Evolutionary conservation across 768 basidiomycete genomes (phyloP).

Genomic region (Collybia sp.): DNA sequence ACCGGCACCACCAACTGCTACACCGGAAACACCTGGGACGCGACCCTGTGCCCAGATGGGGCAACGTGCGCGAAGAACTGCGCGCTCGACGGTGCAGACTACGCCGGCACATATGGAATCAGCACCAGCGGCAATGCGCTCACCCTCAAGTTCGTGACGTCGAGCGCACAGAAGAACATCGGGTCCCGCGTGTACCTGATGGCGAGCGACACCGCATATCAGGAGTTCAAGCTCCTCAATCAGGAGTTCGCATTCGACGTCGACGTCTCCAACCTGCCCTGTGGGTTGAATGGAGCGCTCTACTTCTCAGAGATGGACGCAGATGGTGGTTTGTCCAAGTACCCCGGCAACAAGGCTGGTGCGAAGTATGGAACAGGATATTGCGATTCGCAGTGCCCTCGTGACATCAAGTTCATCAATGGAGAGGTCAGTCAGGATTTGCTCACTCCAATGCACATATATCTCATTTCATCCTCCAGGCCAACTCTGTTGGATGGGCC

Average conservation of each 20-base stretch:
- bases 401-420: constrained; percentile 41
- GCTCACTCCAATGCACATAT: not conserved
- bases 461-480: constrained; percentile 21
- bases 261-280: constrained; percentile 41
- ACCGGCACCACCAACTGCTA: constrained; percentile 37
- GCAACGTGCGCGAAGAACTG: constrained; percentile 41
- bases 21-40: constrained; percentile 50
- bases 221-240: constrained; percentile 33
- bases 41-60: constrained; percentile 41
- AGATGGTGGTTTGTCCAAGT: constrained; percentile 35
- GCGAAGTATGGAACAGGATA: constrained; percentile 43
- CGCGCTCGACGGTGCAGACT: constrained; percentile 41
- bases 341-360: constrained; percentile 36
- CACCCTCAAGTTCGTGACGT: constrained; percentile 40
- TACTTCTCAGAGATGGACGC: constrained; percentile 43
- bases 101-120: constrained; percentile 47
- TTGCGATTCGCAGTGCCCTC: constrained; percentile 42
- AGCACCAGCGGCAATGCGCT: constrained; percentile 39
- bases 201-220: constrained; percentile 25
- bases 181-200: constrained; percentile 30
- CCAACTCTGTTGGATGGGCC: constrained; percentile 42
- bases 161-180: constrained; percentile 26
- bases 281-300: constrained; percentile 43
- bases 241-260: constrained; percentile 48
- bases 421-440: constrained; percentile 23